Base-by-base conservation (phyloP, 2,329 filamentous ascomycete genomes). In the Pseudogymnoascus sp. region DNA sequence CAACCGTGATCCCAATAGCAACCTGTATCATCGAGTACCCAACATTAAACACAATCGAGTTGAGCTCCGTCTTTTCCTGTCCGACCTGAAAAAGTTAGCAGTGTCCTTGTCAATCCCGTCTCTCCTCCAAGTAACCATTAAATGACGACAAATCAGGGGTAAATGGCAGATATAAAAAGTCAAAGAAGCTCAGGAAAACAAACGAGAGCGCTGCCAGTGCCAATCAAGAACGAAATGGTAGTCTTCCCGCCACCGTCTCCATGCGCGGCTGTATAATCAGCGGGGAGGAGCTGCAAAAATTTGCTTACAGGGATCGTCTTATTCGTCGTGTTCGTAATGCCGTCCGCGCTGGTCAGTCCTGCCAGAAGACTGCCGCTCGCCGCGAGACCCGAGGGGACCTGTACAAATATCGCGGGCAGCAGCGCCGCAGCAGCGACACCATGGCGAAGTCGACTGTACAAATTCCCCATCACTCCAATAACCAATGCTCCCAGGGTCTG, bases 361-460 rank as follows among this genome's bases (percentile, higher is more conserved):
- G 82, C 81, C 4, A 87, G 73, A 16, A 87, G 75, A 12, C 83
- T 85, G 0, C 84, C 84, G 29, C 80, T 79, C 0, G 83, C 83
- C 3, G 85, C 85, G n/a, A 87, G 75, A 29, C 84, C 83, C 18
- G 81, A 84, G 0, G 85, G 85, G 26, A 87, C 85, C 67, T 86
- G 84, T 1, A 87, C 83, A 67, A 96, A 96, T 67, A 96, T 96
- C 4, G 89, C 92, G 0, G 92, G 92, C 8, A 96, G 77, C 80
- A 96, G 90, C 1, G 90, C 88, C 0, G 91, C 90, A 0, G 91
- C 91, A 0, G 92, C 92, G 2, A 96, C 83, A 1, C 81, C 81
- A 64, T 83, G 81, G 8, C 79, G 73, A 7, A 83, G 64, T 23
- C 81, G 76, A n/a, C 87, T 89, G 74, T 93, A 93, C 1, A 91